Conservation (phyloP, 2,329 filamentous ascomycete genomes). For the Onygenales sp. region DNA sequence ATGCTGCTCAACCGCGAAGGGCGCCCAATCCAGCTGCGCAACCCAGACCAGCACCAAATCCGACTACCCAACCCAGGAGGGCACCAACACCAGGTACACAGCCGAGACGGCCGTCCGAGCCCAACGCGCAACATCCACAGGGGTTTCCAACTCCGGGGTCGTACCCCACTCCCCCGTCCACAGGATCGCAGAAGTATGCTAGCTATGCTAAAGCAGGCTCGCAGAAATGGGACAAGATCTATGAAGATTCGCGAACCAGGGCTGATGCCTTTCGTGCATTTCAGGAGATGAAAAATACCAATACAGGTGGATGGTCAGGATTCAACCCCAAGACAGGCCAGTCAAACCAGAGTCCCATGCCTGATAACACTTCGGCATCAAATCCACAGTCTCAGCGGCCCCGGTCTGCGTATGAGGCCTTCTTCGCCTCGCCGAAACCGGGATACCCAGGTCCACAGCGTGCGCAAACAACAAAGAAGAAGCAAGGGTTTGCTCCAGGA, state of each 20-base stretch:
- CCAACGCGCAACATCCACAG: slow-evolving; percentile 15
- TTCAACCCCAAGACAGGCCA: slow-evolving; percentile 31
- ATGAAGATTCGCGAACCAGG: slow-evolving; percentile 31
- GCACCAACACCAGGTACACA: background rate
- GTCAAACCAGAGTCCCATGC: slow-evolving; percentile 5
- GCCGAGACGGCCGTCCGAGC: background rate
- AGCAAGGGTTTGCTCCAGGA: slow-evolving; percentile 50
- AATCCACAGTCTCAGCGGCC: slow-evolving; percentile 17
- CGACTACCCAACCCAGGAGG: background rate
- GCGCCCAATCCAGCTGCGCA: slow-evolving; percentile 4
- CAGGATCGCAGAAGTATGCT: slow-evolving; percentile 31
- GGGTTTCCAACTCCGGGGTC: slow-evolving; percentile 13
- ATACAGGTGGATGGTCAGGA: slow-evolving; percentile 25
- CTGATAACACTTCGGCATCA: slow-evolving; percentile 7
- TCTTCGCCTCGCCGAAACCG: slow-evolving; percentile 22
- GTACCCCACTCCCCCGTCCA: slow-evolving; percentile 23
- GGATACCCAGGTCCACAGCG: slow-evolving; percentile 27
- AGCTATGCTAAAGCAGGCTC: slow-evolving; percentile 31
- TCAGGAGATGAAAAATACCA: slow-evolving; percentile 31
- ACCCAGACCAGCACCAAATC: slow-evolving; percentile 2
- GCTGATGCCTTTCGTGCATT: slow-evolving; percentile 37
- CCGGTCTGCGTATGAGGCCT: slow-evolving; percentile 32
- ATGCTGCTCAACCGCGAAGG: slow-evolving; percentile 16
- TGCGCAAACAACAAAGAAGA: slow-evolving; percentile 39
- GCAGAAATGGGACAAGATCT: slow-evolving; percentile 29